phyloP scores from a whole-genome alignment of 2,329 filamentous ascomycete genomes.

The Ophiostoma sp. region DNA sequence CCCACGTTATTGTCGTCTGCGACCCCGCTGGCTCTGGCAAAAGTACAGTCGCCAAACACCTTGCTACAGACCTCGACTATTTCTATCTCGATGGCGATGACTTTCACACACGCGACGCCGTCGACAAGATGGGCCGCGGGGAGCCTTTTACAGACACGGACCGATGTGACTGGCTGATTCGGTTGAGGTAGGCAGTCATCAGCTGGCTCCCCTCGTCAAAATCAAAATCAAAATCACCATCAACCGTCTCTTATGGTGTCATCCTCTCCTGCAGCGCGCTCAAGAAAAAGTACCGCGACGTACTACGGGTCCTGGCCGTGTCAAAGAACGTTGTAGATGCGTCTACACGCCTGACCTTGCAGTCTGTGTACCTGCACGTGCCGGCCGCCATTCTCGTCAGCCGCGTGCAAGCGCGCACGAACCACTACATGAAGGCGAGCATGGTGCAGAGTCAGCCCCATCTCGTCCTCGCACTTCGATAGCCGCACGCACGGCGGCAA shows the following conservation, averaged over 20 bases:
- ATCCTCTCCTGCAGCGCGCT: background rate
- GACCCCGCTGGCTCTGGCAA: background rate
- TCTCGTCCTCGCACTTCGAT: too few species aligned
- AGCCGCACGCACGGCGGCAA: too few species aligned
- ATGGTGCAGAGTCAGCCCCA: conserved; percentile 10
- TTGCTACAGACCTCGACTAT: background rate
- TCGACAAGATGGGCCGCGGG: background rate
- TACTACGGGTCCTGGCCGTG: background rate
- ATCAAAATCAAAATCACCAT: background rate
- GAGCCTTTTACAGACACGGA: background rate
- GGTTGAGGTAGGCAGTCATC: background rate
- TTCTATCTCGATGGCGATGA: background rate
- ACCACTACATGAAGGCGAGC: conserved; percentile 11
- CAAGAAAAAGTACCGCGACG: conserved; percentile 16
- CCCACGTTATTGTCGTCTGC: background rate
- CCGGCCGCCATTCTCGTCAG: background rate
- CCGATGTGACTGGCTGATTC: background rate
- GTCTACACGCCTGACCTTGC: background rate
- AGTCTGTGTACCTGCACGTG: background rate
- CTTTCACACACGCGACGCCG: background rate
- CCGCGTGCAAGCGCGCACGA: background rate
- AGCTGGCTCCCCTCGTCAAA: background rate
- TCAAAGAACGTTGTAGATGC: too few species aligned
- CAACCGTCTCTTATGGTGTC: background rate
- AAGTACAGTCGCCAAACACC: background rate